Base-by-base conservation (phyloP, 1,284 basidiomycete genomes). In the Cutaneotrichosporon mucoides region DNA sequence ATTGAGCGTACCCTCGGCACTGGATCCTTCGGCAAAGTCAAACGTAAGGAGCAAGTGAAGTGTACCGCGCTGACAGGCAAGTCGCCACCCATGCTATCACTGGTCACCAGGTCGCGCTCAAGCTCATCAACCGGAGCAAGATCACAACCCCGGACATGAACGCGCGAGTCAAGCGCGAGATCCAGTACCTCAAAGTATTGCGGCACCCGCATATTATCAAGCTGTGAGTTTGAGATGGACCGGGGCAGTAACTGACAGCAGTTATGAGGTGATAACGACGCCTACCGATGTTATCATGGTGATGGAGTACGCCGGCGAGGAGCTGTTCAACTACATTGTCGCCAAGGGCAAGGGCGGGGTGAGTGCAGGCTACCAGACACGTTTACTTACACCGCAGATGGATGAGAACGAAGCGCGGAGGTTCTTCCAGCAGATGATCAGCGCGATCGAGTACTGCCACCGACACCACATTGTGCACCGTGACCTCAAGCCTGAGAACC, bases 1-100 rank as follows among this genome's bases (percentile, higher is more conserved):
- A 72, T 82, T 44, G 77, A 79, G 56, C 75, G 81, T 56, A 83
- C 82, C 1, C 71, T 84, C 9, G 83, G 83, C 0, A 80, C 81
- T 62, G 95, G 95, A 15, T 94, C 91, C 10, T 99, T 98, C 79
- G 95, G 94, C 60, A 97, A 97, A 79, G 95, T 99, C 74, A 98
- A 97, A 82, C 89, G 93, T 95, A 77, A 24, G 24, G 24, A 24
- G 24, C 24, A 24, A 24, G 24, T 24, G 24, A 24, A 24, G 24
- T 24, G 24, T 24, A 24, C 24, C 24, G 24, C 24, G 9, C 42
- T 53, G 62, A 24, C 56, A 6, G 15, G 12, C 9, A 76, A 97
- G 92, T 95, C 83, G 95, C 92, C 38, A 87, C 86, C 11, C 95
- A 99, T 76, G 89, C 89, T 46, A 85, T 97, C 66, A 98, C 95